These are phyloP conservation scores for Diplodia corticola DNA, from an alignment of 2,329 filamentous ascomycete species.

Conservation along the genomic window DNA sequence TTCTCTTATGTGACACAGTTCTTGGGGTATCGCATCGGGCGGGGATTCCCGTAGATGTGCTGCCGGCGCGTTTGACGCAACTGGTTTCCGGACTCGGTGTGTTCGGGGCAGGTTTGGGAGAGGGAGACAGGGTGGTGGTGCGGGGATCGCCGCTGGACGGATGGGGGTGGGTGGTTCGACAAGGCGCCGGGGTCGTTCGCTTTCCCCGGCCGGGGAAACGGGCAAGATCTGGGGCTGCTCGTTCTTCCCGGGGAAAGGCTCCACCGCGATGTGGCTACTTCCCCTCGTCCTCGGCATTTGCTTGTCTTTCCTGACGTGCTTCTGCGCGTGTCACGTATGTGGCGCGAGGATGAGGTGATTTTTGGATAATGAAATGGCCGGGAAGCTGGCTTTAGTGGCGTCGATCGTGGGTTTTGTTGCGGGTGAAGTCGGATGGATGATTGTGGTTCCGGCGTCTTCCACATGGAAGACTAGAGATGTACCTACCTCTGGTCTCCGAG, in stretches of 20 bases:
- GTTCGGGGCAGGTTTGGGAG: not conserved
- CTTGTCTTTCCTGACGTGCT: not conserved
- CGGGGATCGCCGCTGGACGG: not conserved
- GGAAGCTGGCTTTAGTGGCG: not conserved
- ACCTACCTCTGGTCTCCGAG: not conserved
- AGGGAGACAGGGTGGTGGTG: not conserved
- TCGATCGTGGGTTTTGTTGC: not conserved
- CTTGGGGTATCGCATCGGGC: not conserved
- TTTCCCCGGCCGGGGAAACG: not conserved
- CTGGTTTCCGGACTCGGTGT: not conserved
- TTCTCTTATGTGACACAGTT: not conserved
- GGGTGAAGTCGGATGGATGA: not conserved
- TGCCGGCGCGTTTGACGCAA: not conserved
- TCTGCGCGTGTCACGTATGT: not conserved
- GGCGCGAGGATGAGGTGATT: not conserved
- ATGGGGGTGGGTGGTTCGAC: not conserved
- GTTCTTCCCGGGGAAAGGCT: not conserved
- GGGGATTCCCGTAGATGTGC: not conserved
- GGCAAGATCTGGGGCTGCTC: not conserved
- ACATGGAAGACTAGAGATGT: not conserved
- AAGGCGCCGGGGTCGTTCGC: not conserved
- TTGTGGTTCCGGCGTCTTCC: not conserved
- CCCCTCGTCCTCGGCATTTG: not conserved
- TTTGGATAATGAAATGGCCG: not conserved
- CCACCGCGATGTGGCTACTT: not conserved